Evolutionary conservation across 169 alveolate species (phyloP).

Genomic region (Cryptosporidium sp.): DNA sequence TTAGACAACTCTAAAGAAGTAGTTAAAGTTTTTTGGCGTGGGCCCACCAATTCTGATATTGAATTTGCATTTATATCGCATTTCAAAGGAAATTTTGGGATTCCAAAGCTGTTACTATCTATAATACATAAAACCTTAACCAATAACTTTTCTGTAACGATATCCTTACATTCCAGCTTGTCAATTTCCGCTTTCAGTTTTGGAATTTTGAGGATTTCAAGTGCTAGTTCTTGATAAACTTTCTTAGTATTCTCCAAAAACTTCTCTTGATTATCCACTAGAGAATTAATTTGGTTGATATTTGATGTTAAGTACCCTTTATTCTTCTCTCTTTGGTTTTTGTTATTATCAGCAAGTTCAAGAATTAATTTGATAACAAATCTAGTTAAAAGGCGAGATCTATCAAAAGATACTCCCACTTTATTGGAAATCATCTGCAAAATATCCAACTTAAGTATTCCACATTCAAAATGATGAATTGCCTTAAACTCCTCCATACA

Average conservation of each 20-base stretch:
- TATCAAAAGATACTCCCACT: conserved; percentile 48
- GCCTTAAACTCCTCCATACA: conserved; percentile 1
- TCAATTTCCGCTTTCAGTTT: neutral
- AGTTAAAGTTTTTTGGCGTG: neutral
- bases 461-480: conserved; percentile 44
- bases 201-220: conserved; percentile 22
- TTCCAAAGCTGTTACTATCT: conserved; percentile 67
- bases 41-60: neutral
- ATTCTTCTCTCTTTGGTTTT: neutral
- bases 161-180: neutral
- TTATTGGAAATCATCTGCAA: conserved; percentile 2
- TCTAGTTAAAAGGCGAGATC: conserved; percentile 12
- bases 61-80: neutral
- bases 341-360: neutral
- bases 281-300: conserved; percentile 7
- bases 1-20: conserved; percentile 24
- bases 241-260: neutral
- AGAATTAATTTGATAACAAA: conserved; percentile 16
- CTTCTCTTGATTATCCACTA: conserved; percentile 4
- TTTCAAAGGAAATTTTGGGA: conserved; percentile 26
- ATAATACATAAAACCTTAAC: conserved; percentile 41
- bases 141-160: neutral
- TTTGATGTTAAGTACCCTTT: neutral
- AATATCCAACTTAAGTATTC: neutral
- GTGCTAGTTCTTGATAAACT: conserved; percentile 13